Percentiles rank a stretch among this genome's conserved stretches.
Evolutionary conservation across 306 rosid genomes (phyloP).

Genomic region (Spatholobus suberectus): DNA sequence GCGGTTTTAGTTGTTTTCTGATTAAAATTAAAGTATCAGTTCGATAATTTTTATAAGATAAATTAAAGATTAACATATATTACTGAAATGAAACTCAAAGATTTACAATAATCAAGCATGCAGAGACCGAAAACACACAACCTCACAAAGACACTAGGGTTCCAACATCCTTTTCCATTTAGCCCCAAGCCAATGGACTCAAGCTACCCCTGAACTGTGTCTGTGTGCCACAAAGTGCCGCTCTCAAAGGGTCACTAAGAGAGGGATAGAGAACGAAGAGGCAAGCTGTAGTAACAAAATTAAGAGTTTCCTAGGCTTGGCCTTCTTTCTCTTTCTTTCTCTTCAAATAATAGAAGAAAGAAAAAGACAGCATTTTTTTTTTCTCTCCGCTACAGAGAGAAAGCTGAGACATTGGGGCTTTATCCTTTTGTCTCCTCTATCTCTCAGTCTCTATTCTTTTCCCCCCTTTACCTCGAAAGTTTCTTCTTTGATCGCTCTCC

Average conservation of each 20-base stretch:
- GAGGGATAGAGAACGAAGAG: constrained; percentile 75
- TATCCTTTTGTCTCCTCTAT: constrained; percentile 65
- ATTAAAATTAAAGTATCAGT: too few species aligned
- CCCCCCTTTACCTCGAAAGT: constrained; percentile 8
- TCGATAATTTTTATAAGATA: too few species aligned
- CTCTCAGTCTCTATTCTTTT: constrained; percentile 46
- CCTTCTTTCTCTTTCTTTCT: constrained; percentile 70
- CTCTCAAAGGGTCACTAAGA: constrained; percentile 34
- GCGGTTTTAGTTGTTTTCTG: too few species aligned
- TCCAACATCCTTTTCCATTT: constrained; percentile 40
- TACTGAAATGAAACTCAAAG: background rate
- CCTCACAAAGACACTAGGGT: constrained; percentile 66
- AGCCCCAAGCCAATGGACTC: constrained; percentile 20
- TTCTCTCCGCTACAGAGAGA: constrained; percentile 45
- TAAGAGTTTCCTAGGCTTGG: constrained; percentile 49
- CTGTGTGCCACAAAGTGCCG: constrained; percentile 16
- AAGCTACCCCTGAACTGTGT: constrained; percentile 10
- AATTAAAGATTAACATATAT: too few species aligned
- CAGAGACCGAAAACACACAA: constrained; percentile 52
- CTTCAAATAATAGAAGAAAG: constrained; percentile 47
- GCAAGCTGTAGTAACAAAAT: constrained; percentile 42
- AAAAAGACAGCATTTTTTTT: constrained; percentile 14
- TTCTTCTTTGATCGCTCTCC: constrained; percentile 19
- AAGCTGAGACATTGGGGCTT: constrained; percentile 63
- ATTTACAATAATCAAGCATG: constrained; percentile 70